Conservation (phyloP, 225 moss, liverwort and hornwort genomes). For the Rhytidiadelphus loreus region DNA sequence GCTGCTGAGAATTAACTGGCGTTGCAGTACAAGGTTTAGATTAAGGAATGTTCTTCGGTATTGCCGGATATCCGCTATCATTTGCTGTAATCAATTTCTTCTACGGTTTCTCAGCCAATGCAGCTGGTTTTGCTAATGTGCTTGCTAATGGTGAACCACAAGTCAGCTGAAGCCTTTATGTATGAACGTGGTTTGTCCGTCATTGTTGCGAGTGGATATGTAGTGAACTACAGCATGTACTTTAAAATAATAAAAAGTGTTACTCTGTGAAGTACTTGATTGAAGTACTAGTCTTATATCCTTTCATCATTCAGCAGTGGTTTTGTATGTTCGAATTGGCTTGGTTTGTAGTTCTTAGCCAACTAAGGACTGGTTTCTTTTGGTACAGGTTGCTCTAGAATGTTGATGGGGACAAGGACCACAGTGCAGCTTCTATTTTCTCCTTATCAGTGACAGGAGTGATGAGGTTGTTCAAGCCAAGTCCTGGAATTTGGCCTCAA, state of each 20-base stretch:
- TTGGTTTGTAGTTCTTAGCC: background rate
- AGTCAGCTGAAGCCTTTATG: background rate
- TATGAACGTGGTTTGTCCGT: background rate
- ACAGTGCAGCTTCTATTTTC: background rate
- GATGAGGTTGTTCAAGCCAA: conserved; percentile 6
- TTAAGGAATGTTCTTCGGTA: background rate
- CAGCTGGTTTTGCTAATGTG: background rate
- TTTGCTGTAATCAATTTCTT: background rate
- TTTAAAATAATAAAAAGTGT: background rate
- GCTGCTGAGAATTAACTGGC: background rate
- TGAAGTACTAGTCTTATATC: background rate
- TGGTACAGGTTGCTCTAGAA: background rate
- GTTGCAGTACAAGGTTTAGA: background rate
- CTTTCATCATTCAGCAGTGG: background rate
- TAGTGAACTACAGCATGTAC: background rate
- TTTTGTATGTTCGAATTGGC: background rate
- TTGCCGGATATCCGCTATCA: background rate
- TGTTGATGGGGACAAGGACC: background rate
- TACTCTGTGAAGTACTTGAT: background rate
- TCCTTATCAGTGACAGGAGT: background rate
- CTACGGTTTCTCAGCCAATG: background rate
- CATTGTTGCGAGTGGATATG: background rate
- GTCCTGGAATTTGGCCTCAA: background rate
- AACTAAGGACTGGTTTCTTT: background rate
- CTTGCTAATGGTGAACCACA: background rate